A percentile compares a stretch with the other conserved stretches of the same genome.
Evolutionary conservation across 352 stramenopile genomes (phyloP).

Genomic region (Pythium vanterpoolii): DNA sequence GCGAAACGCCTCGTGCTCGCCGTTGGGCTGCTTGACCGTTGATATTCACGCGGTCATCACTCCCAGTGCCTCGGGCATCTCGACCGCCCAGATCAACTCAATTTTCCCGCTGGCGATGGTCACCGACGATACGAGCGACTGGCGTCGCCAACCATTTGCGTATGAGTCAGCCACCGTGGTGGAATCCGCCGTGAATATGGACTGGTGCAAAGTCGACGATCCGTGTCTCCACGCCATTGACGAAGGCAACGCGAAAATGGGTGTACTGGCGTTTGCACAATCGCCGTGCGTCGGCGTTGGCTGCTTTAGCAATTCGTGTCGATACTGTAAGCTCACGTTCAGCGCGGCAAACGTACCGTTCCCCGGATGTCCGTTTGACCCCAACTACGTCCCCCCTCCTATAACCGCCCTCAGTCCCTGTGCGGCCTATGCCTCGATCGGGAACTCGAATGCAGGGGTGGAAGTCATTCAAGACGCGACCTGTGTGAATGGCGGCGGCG

Average conservation of each 20-base stretch:
- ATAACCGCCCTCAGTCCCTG: background rate
- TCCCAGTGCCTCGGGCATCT: slow-evolving; percentile 1
- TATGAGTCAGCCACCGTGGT: slow-evolving; percentile 2
- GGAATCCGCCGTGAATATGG: slow-evolving; percentile 9
- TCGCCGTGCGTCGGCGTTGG: slow-evolving; percentile 27
- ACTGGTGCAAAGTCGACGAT: slow-evolving; percentile 36
- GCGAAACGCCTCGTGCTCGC: slow-evolving; percentile 17
- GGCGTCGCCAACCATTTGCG: slow-evolving; percentile 1
- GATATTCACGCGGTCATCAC: slow-evolving; percentile 19
- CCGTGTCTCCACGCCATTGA: slow-evolving; percentile 33
- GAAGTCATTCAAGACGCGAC: slow-evolving; percentile 15
- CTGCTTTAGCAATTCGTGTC: slow-evolving; percentile 30
- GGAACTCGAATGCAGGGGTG: slow-evolving; percentile 7
- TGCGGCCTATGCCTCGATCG: slow-evolving; percentile 2
- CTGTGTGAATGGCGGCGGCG: slow-evolving; percentile 11
- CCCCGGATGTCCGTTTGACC: slow-evolving; percentile 32
- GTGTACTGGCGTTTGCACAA: slow-evolving; percentile 30
- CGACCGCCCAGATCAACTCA: background rate
- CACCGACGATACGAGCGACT: slow-evolving; percentile 4
- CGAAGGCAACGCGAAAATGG: slow-evolving; percentile 28
- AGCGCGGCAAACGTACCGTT: slow-evolving; percentile 28
- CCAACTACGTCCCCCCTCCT: slow-evolving; percentile 6
- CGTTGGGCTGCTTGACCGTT: slow-evolving; percentile 24
- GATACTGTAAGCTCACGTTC: slow-evolving; percentile 36
- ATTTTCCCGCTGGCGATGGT: slow-evolving; percentile 1